Conservation (phyloP, 1,139 yeast species). For the Candida tetrigidarum region DNA sequence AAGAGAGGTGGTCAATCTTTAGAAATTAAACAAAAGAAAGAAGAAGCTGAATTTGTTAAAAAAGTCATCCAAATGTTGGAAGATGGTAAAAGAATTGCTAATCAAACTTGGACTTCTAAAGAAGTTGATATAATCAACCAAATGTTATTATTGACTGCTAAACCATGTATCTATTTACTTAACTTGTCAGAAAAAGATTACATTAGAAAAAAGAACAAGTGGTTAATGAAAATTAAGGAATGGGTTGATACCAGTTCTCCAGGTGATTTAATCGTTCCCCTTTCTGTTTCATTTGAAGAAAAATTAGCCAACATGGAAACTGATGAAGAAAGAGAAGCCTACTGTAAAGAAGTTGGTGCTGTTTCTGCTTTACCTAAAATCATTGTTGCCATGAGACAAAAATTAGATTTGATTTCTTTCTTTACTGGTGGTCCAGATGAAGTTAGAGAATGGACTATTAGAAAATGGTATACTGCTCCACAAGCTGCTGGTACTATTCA, state of each 20-base stretch:
- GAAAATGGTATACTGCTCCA: conserved; percentile 85
- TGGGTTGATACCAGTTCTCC: conserved; percentile 96
- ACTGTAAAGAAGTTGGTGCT: conserved; percentile 86
- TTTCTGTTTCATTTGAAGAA: conserved; percentile 92
- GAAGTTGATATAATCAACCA: conserved; percentile 90
- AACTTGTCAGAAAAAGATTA: conserved; percentile 94
- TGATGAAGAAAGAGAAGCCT: conserved; percentile 91
- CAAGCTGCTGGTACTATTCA: conserved; percentile 91
- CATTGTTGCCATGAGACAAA: conserved; percentile 80
- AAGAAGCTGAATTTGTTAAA: conserved; percentile 83
- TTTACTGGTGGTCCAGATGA: conserved; percentile 88
- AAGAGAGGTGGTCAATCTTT: conserved; percentile 95
- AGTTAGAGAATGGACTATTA: conserved; percentile 89
- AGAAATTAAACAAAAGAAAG: conserved; percentile 94
- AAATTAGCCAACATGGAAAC: conserved; percentile 86
- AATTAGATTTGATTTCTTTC: conserved; percentile 79
- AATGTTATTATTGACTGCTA: conserved; percentile 90
- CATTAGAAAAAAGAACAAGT: conserved; percentile 97
- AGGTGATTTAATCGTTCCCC: conserved; percentile 93
- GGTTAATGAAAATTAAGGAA: conserved; percentile 86
- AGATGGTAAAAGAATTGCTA: conserved; percentile 88
- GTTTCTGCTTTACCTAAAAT: conserved; percentile 88
- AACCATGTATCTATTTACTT: conserved; percentile 93
- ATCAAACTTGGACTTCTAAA: conserved; percentile 85
- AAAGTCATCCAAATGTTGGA: conserved; percentile 77